Percentiles rank a stretch among this genome's conserved stretches.
Evolutionary conservation across 2,329 filamentous ascomycete genomes (phyloP).

Genomic region (Penicillium rolfsii): DNA sequence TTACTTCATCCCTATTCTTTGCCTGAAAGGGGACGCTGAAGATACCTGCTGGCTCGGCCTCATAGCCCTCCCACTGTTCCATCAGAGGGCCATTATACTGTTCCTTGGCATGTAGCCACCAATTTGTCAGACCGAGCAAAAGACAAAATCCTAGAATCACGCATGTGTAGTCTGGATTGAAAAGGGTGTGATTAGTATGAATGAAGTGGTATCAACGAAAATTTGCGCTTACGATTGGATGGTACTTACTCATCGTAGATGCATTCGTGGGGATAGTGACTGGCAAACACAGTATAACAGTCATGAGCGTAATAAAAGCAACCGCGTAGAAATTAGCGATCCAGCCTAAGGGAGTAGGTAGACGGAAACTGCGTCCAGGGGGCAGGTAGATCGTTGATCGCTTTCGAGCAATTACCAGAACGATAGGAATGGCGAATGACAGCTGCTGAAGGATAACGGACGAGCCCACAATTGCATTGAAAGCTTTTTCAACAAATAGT

Average conservation of each 20-base stretch:
- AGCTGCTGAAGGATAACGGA: neutral
- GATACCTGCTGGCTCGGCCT: neutral
- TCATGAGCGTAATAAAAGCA: neutral
- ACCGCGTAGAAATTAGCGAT: neutral
- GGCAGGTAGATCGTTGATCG: neutral
- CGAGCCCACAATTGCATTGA: neutral
- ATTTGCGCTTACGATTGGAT: neutral
- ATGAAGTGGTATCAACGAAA: neutral
- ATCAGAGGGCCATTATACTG: neutral
- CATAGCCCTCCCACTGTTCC: neutral
- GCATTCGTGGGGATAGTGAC: neutral
- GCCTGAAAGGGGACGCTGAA: neutral
- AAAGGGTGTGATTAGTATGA: neutral
- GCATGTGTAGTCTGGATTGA: neutral
- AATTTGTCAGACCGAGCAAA: neutral
- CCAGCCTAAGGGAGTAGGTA: neutral
- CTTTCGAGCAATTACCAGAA: neutral
- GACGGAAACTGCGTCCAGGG: neutral
- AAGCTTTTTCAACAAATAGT: neutral
- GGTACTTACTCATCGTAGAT: neutral
- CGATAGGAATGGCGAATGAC: neutral
- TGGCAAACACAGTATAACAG: neutral
- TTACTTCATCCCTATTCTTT: neutral
- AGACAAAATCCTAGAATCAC: neutral
- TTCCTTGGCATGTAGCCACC: neutral